Conservation (phyloP, 2,329 filamentous ascomycete genomes). For the Paraconiothyrium sp. region DNA sequence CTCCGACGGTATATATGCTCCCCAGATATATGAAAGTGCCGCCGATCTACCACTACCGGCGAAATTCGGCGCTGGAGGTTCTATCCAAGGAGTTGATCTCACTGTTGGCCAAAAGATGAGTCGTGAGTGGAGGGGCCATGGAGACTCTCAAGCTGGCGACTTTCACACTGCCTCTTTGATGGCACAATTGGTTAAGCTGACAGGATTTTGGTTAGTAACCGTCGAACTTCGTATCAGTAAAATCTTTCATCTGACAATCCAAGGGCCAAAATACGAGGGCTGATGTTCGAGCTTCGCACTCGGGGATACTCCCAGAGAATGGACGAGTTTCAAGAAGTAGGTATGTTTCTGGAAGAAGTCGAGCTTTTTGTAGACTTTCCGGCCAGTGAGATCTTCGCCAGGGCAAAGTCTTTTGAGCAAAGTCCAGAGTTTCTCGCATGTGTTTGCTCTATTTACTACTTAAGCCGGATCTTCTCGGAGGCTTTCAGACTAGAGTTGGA, state of each 20-base stretch:
- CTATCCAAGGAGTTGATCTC: slow-evolving; percentile 11
- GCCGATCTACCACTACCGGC: slow-evolving; percentile 5
- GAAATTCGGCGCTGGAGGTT: not conserved
- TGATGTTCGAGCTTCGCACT: not conserved
- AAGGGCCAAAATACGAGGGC: not conserved
- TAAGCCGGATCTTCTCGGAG: not conserved
- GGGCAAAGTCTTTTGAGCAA: not conserved
- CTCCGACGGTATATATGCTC: not conserved
- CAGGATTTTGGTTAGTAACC: slow-evolving; percentile 1
- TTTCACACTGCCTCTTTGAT: not conserved
- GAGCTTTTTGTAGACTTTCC: not conserved
- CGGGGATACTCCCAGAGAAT: not conserved
- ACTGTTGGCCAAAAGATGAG: not conserved
- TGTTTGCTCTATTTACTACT: not conserved
- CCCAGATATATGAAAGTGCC: not conserved
- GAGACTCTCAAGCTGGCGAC: not conserved
- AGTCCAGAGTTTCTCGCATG: slow-evolving; percentile 2
- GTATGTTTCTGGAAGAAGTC: not conserved
- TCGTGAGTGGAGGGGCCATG: not conserved
- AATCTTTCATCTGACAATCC: not conserved
- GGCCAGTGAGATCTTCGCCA: not conserved
- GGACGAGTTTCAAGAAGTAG: not conserved
- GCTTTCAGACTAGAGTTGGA: not conserved
- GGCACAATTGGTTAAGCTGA: slow-evolving; percentile 2
- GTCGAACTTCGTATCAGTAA: not conserved